Base-by-base conservation (phyloP, 768 basidiomycete species). In the Gloeostereum incarnatum region DNA sequence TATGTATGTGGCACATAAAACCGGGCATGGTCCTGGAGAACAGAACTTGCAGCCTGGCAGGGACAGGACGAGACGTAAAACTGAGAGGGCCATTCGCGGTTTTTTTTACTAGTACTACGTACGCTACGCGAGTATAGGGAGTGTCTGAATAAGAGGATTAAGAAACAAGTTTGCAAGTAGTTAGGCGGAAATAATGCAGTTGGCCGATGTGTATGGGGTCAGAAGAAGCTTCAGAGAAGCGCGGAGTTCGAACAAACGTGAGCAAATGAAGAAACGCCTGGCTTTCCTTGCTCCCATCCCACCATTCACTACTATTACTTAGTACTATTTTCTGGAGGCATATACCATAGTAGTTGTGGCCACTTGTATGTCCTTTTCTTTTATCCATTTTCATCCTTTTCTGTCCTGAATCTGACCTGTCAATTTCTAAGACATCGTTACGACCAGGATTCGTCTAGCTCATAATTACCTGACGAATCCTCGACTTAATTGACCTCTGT, bases 341-440 rank as follows among this genome's bases (percentile, higher is more conserved):
- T 57, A 63, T 69, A 69, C 66, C 59, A 61, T 69, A 68, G 63
- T 67, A 66, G 68, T 69, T 57, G 59, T 67, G 70, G 70, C 63
- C 62, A 47, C 55, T 56, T 57, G 61, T 60, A 54, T 60, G 59
- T 51, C 45, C 55, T 45, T 57, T 53, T 49, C 47, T 49, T 54
- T 57, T 43, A 49, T 55, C 53, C 57, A 59, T 54, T 51, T 54
- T 50, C 48, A 46, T 56, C 49, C 56, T 49, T 45, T 50, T 46
- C 44, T 43, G 40, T 16, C 22, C 40, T 35, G 23, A 40, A 43
- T 45, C 35, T 33, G 8, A 16, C 17, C 32, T 22, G 14, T 14
- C 26, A 27, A 8, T 8, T 14, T 27, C 9, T 27, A 27, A n/a
- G 26, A n/a, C 35, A n/a, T 36, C 13, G 9, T 36, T 36, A 6